These are phyloP conservation scores for Vigna angularis DNA, from an alignment of 306 rosid genomes.

Conservation along the genomic window DNA sequence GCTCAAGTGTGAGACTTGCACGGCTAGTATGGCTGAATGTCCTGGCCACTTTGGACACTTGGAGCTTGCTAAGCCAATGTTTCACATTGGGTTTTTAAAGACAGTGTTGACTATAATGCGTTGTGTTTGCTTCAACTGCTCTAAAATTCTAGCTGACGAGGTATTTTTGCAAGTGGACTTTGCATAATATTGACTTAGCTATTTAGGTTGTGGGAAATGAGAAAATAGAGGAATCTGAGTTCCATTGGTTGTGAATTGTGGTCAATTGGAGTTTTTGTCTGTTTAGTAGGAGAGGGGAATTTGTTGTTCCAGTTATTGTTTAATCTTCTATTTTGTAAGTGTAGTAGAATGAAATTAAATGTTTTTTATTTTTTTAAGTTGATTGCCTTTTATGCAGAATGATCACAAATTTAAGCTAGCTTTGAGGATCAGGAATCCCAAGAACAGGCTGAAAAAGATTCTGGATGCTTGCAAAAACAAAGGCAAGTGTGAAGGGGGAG, in stretches of 20 bases:
- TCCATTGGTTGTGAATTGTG: background rate
- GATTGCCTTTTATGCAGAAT: slow-evolving; percentile 56
- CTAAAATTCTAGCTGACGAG: slow-evolving; percentile 90
- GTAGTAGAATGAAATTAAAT: background rate
- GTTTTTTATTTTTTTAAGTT: slow-evolving; percentile 14
- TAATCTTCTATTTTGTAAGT: slow-evolving; percentile 12
- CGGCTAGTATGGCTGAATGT: slow-evolving; percentile 96
- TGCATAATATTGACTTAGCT: background rate
- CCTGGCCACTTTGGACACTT: slow-evolving; percentile 98
- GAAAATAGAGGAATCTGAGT: background rate
- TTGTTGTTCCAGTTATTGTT: slow-evolving; percentile 17
- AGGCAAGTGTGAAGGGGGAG: slow-evolving; percentile 96
- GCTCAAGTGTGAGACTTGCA: slow-evolving; percentile 96
- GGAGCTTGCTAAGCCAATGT: slow-evolving; percentile 99
- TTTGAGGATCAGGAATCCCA: slow-evolving; percentile 81
- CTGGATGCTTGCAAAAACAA: slow-evolving; percentile 95
- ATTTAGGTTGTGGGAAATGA: background rate
- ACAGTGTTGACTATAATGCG: slow-evolving; percentile 86
- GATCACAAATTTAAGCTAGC: slow-evolving; percentile 97
- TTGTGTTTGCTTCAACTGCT: slow-evolving; percentile 95
- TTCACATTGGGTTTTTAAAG: slow-evolving; percentile 92
- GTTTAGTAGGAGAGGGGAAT: slow-evolving; percentile 1
- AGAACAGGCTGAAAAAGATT: slow-evolving; percentile 76
- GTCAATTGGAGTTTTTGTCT: background rate
- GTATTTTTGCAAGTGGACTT: slow-evolving; percentile 47